Percentiles rank a stretch among this genome's conserved stretches.
Evolutionary conservation across 1,139 yeast species (phyloP).

Genomic region (Saccharomyces hybrid): DNA sequence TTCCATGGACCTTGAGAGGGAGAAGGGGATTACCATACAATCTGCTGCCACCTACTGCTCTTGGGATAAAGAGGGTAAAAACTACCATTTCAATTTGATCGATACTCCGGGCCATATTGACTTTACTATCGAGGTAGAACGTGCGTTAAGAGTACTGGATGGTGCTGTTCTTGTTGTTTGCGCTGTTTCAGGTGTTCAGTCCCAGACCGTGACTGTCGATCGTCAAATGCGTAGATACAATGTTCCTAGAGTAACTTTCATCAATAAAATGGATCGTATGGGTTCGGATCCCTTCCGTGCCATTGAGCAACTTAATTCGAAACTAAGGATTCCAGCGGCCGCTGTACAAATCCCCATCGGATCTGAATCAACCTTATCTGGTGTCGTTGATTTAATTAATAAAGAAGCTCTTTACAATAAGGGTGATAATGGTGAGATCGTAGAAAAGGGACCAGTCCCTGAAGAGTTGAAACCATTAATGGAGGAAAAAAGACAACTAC

Average conservation of each 20-base stretch:
- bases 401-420: slow-evolving; percentile 83
- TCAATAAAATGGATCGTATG: slow-evolving; percentile 98
- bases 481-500: slow-evolving; percentile 71
- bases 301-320: slow-evolving; percentile 79
- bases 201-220: slow-evolving; percentile 97
- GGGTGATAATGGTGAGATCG: slow-evolving; percentile 80
- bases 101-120: slow-evolving; percentile 99
- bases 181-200: slow-evolving; percentile 97
- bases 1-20: slow-evolving; percentile 95
- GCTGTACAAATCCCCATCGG: slow-evolving; percentile 98
- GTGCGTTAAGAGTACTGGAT: slow-evolving; percentile 92
- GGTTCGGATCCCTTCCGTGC: slow-evolving; percentile 97
- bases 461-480: slow-evolving; percentile 65
- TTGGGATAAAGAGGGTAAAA: slow-evolving; percentile 68
- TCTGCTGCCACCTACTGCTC: slow-evolving; percentile 98
- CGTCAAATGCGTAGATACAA: slow-evolving; percentile 98
- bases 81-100: slow-evolving; percentile 84
- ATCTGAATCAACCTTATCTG: slow-evolving; percentile 72
- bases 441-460: slow-evolving; percentile 62
- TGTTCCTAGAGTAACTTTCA: slow-evolving; percentile 92
- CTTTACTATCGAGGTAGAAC: slow-evolving; percentile 95
- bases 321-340: slow-evolving; percentile 90
- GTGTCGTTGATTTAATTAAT: slow-evolving; percentile 87
- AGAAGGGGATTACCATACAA: slow-evolving; percentile 95
- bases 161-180: slow-evolving; percentile 98